phyloP scores from a whole-genome alignment of 192 early-diverging fungal genomes.

The Linnemannia zychae region DNA sequence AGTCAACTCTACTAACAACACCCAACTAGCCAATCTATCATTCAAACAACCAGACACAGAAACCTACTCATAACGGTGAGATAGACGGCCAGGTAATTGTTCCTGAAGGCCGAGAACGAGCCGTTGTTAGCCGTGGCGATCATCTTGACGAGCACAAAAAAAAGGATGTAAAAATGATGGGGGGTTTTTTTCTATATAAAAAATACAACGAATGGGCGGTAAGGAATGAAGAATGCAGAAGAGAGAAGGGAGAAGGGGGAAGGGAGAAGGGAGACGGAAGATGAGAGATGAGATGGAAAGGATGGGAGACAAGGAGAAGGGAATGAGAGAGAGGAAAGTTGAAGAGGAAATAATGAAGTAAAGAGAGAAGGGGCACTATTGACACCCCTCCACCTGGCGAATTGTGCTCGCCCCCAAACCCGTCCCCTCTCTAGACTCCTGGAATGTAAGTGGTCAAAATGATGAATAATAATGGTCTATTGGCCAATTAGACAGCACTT shows the following conservation, averaged over 20 bases:
- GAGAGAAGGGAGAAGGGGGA: background rate
- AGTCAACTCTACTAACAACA: no score
- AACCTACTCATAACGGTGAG: constrained; percentile 64
- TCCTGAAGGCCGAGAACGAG: constrained; percentile 59
- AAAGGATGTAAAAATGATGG: background rate
- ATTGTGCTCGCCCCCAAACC: no score
- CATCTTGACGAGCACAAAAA: constrained; percentile 16
- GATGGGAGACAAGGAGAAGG: background rate
- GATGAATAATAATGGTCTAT: no score
- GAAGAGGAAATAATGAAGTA: background rate
- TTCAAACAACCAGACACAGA: background rate
- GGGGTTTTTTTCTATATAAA: no score
- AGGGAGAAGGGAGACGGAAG: background rate
- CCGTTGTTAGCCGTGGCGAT: constrained; percentile 25
- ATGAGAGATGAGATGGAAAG: background rate
- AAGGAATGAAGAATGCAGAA: background rate
- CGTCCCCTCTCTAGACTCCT: no score
- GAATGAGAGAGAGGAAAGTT: background rate
- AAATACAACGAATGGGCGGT: background rate
- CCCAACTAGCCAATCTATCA: no score
- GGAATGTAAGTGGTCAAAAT: no score
- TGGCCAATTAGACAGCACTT: no score
- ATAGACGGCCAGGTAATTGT: constrained; percentile 68
- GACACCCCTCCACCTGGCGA: no score
- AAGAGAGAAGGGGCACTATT: background rate